Conservation (phyloP, 768 basidiomycete genomes). For the Panellus pusillus region DNA sequence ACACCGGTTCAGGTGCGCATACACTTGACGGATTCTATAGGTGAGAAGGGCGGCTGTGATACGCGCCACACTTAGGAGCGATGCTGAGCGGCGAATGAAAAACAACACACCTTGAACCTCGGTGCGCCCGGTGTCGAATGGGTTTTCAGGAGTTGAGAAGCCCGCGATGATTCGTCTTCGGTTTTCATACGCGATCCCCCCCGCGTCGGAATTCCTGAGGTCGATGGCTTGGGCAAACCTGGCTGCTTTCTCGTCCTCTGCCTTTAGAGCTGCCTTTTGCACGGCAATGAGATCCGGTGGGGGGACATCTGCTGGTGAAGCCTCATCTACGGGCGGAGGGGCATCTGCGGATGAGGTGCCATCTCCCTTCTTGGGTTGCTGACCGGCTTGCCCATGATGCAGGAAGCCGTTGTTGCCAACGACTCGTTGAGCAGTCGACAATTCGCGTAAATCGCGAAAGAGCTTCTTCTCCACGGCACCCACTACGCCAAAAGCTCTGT, state of each 20-base stretch:
- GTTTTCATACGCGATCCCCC: slow-evolving; percentile 87
- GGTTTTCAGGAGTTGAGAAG: slow-evolving; percentile 72
- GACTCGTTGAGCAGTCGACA: slow-evolving; percentile 35
- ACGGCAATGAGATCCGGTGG: no score
- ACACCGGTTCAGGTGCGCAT: slow-evolving; percentile 66
- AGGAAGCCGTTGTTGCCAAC: neutral
- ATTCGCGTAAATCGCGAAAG: slow-evolving; percentile 63
- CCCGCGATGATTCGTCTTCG: slow-evolving; percentile 71
- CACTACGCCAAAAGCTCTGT: slow-evolving; percentile 68
- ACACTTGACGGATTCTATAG: slow-evolving; percentile 79
- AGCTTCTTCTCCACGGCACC: slow-evolving; percentile 58
- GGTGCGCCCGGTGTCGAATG: slow-evolving; percentile 75
- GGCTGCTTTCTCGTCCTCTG: slow-evolving; percentile 42
- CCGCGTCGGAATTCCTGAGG: slow-evolving; percentile 83
- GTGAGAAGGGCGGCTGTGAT: slow-evolving; percentile 81
- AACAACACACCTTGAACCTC: slow-evolving; percentile 84
- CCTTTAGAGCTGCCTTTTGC: slow-evolving; percentile 1
- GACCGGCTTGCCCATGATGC: no score
- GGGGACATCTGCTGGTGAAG: no score
- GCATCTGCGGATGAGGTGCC: no score
- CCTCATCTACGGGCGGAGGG: no score
- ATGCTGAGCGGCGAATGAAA: slow-evolving; percentile 1
- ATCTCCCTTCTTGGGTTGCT: no score
- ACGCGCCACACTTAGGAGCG: neutral
- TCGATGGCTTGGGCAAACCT: slow-evolving; percentile 71